Conservation (phyloP, 2,329 filamentous ascomycete species). For the Ceratocystis eucalypticola region DNA sequence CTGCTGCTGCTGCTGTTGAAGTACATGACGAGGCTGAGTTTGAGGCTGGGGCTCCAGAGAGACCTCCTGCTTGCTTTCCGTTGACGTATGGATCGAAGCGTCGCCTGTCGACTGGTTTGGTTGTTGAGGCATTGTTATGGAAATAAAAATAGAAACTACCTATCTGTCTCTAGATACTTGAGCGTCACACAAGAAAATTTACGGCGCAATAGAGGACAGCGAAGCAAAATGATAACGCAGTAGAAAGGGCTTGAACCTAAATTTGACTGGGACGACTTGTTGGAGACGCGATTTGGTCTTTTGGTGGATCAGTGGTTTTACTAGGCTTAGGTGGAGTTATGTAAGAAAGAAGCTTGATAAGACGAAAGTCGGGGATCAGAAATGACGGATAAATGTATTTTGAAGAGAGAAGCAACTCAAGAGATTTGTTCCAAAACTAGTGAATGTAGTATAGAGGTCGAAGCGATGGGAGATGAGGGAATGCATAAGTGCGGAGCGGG, state of each 20-base stretch:
- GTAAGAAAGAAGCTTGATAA: constrained; percentile 1
- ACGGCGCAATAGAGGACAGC: not conserved
- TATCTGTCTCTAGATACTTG: not conserved
- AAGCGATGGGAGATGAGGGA: not conserved
- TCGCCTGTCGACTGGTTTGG: not conserved
- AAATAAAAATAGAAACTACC: constrained; percentile 10
- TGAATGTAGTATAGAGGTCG: not conserved
- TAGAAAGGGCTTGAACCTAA: not conserved
- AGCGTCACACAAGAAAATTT: not conserved
- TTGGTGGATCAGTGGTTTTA: not conserved
- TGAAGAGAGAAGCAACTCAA: not conserved
- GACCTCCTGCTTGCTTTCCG: not conserved
- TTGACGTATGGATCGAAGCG: not conserved
- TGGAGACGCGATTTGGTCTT: not conserved
- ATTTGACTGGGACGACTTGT: not conserved
- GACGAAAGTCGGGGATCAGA: not conserved
- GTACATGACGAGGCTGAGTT: not conserved
- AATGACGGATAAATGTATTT: not conserved
- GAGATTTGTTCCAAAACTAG: not conserved
- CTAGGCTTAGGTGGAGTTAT: not conserved
- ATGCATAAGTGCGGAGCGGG: not conserved
- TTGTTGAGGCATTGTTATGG: constrained; percentile 2
- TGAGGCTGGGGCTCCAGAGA: constrained; percentile 5
- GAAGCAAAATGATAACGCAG: not conserved
- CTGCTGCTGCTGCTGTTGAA: constrained; percentile 3